Evolutionary conservation across 2,329 filamentous ascomycete species (phyloP).

Genomic region (Talaromyces sp.): DNA sequence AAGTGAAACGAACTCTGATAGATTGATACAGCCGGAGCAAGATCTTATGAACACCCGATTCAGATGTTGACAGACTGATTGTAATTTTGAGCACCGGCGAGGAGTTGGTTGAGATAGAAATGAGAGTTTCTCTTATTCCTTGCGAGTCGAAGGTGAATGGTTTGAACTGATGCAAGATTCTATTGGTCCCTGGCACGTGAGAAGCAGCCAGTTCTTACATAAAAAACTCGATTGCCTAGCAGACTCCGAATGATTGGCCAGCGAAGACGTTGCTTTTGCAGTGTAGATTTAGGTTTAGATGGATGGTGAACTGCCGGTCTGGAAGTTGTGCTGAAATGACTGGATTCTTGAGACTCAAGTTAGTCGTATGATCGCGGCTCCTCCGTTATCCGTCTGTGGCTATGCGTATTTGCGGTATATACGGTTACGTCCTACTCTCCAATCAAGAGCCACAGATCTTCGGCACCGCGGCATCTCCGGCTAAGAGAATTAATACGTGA

Average conservation of each 20-base stretch:
- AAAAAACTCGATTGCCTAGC: constrained; percentile 7
- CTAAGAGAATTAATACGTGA: not conserved
- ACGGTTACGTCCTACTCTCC: not conserved
- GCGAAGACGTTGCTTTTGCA: not conserved
- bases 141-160: not conserved
- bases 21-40: not conserved
- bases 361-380: constrained; percentile 15
- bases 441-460: not conserved
- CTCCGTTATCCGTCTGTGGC: constrained; percentile 11
- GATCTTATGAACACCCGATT: not conserved
- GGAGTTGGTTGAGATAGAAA: not conserved
- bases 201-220: not conserved
- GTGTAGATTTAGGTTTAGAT: not conserved
- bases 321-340: not conserved
- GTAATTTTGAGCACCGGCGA: not conserved
- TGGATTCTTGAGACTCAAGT: not conserved
- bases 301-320: not conserved
- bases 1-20: not conserved
- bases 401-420: not conserved
- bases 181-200: not conserved
- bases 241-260: not conserved
- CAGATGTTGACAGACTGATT: too few relatives aligned
- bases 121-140: not conserved
- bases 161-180: not conserved
- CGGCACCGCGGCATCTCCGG: not conserved